Percentiles rank a stretch among this genome's conserved stretches.
These are phyloP conservation scores for Striga asiatica DNA, from an alignment of 257 asterid genomes.

Conservation along the genomic window DNA sequence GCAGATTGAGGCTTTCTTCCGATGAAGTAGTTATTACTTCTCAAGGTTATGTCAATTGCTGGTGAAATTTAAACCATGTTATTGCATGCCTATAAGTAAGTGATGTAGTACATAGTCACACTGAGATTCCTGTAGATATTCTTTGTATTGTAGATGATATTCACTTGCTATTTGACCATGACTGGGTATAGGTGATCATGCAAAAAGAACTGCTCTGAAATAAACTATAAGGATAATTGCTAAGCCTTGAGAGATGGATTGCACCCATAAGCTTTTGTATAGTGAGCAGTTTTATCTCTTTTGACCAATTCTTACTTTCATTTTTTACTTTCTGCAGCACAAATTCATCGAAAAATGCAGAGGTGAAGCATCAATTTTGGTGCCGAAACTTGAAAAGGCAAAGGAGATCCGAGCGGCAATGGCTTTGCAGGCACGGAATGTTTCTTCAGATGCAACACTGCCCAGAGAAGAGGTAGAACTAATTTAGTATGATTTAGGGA, in stretches of 20 bases:
- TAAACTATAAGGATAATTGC: not conserved
- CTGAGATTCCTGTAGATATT: too few species aligned
- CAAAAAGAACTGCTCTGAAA: not conserved
- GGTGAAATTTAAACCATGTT: too few species aligned
- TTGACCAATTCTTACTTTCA: slow-evolving; percentile 15
- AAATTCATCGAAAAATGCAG: slow-evolving; percentile 93
- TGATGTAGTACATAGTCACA: too few species aligned
- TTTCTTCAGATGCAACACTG: slow-evolving; percentile 39
- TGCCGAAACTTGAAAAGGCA: slow-evolving; percentile 90
- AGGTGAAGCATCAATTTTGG: slow-evolving; percentile 75
- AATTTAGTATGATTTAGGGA: slow-evolving; percentile 5
- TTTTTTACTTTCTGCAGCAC: slow-evolving; percentile 44
- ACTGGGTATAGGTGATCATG: too few species aligned
- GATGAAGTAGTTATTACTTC: too few species aligned
- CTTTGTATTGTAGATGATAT: too few species aligned
- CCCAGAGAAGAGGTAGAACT: slow-evolving; percentile 50
- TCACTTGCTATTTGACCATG: too few species aligned
- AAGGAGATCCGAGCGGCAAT: slow-evolving; percentile 57
- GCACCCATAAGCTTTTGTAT: slow-evolving; percentile 4
- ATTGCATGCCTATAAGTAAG: too few species aligned
- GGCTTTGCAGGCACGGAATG: slow-evolving; percentile 49
- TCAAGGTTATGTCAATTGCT: too few species aligned
- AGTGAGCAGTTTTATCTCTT: slow-evolving; percentile 11
- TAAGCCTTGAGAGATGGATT: not conserved
- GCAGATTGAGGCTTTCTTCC: too few species aligned